phyloP scores from a whole-genome alignment of 768 basidiomycete species.

The Hericium alpestre region DNA sequence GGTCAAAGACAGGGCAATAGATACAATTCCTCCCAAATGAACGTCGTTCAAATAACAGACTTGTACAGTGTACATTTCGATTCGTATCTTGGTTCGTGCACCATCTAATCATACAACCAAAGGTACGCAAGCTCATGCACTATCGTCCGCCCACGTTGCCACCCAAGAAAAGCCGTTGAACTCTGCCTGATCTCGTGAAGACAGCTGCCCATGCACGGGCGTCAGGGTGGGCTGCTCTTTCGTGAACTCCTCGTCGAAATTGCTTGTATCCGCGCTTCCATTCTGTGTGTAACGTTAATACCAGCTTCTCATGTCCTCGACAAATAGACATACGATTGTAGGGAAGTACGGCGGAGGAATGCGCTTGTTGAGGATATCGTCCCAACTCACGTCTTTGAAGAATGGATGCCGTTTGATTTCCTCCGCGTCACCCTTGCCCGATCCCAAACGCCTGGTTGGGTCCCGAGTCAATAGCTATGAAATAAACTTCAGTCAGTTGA shows the following conservation, averaged over 20 bases:
- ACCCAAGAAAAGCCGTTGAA: conserved; percentile 97
- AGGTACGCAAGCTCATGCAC: conserved; percentile 13
- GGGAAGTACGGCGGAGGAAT: conserved; percentile 98
- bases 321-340: conserved; percentile 57
- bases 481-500: neutral
- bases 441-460: conserved; percentile 81
- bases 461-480: conserved; percentile 83
- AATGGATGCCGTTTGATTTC: conserved; percentile 97
- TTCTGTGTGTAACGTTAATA: conserved; percentile 33
- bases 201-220: conserved; percentile 90
- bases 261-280: conserved; percentile 78
- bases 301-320: too few species aligned
- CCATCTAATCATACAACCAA: neutral
- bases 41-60: neutral
- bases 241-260: conserved; percentile 97
- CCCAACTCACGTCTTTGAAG: conserved; percentile 97
- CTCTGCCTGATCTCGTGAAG: conserved; percentile 82
- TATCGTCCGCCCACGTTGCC: conserved; percentile 28
- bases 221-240: conserved; percentile 94
- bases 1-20: conserved; percentile 22
- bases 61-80: neutral
- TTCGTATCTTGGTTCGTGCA: neutral
- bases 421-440: conserved; percentile 85
- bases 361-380: conserved; percentile 94
- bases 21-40: conserved; percentile 5